Conservation (phyloP, 73 alveolate genomes). For the Paraurostyla sp. region DNA sequence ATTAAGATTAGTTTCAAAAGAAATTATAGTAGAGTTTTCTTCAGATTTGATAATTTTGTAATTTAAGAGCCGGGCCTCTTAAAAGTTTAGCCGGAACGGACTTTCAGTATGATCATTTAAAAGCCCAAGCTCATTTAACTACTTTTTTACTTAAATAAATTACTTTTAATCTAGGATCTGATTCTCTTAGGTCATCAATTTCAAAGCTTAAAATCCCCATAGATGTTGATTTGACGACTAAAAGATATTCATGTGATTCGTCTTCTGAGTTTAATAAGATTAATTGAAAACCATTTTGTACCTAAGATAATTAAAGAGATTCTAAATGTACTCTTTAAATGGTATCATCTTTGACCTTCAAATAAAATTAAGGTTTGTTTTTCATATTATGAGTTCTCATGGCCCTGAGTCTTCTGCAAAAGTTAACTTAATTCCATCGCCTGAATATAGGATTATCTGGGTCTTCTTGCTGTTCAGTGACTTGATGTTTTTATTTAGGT, state of each 20-base stretch:
- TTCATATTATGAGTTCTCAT: constrained; percentile 18
- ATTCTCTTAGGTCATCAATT: not conserved
- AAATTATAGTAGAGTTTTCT: not conserved
- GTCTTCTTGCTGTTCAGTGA: constrained; percentile 1
- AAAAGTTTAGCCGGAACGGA: not conserved
- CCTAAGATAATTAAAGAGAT: not conserved
- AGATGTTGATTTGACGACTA: not conserved
- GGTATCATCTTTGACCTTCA: not conserved
- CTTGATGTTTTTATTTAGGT: too few relatives aligned
- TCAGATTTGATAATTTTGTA: not conserved
- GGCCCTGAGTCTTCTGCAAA: constrained; percentile 21
- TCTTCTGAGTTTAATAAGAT: not conserved
- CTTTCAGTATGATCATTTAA: not conserved
- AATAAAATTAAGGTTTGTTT: not conserved
- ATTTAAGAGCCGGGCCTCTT: not conserved
- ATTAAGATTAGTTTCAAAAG: constrained; percentile 1
- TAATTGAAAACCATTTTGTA: not conserved
- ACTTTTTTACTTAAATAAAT: not conserved
- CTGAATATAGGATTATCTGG: constrained; percentile 24
- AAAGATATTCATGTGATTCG: not conserved
- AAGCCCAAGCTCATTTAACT: constrained; percentile 27
- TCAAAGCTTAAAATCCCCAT: not conserved
- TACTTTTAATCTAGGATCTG: not conserved
- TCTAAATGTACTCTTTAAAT: not conserved
- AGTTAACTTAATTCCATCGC: constrained; percentile 27